Conservation (phyloP, 441 rosid genomes). For the Euphorbia schlechtendalii region DNA sequence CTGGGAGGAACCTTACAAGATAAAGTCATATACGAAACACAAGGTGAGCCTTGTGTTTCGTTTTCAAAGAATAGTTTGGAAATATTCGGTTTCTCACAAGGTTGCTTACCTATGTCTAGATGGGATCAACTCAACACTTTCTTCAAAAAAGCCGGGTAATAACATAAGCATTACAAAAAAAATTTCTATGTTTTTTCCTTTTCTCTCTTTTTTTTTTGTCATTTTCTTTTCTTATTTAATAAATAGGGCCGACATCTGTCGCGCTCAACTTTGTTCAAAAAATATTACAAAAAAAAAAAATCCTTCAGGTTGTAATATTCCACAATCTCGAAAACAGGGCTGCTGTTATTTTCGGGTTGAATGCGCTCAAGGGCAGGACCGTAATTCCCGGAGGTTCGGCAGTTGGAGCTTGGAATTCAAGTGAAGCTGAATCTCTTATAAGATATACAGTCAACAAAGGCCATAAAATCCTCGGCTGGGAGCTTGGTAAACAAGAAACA, state of each 20-base stretch:
- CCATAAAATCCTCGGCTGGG: conserved; percentile 24
- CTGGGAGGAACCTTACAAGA: conserved; percentile 32
- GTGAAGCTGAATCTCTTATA: conserved; percentile 23
- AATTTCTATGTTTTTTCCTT: no score
- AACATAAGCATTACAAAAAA: no score
- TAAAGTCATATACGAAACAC: conserved; percentile 18
- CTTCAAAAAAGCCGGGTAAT: conserved; percentile 24
- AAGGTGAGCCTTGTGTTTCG: conserved; percentile 17
- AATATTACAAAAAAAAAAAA: no score
- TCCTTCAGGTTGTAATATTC: neutral
- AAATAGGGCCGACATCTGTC: no score
- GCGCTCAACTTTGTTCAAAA: no score
- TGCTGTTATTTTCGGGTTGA: conserved; percentile 23
- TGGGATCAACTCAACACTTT: conserved; percentile 26
- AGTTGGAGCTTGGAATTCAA: conserved; percentile 28
- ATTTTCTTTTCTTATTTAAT: no score
- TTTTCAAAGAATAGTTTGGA: conserved; percentile 21
- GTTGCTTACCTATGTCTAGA: conserved; percentile 29
- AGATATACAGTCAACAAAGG: conserved; percentile 24
- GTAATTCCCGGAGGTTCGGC: conserved; percentile 24
- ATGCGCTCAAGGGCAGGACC: conserved; percentile 28
- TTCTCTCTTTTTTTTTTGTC: no score
- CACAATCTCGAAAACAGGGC: conserved; percentile 18
- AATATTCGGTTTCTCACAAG: conserved; percentile 27
- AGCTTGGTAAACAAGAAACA: conserved; percentile 16